phyloP scores from a whole-genome alignment of 2,329 filamentous ascomycete genomes.

The Cercospora beticola region DNA sequence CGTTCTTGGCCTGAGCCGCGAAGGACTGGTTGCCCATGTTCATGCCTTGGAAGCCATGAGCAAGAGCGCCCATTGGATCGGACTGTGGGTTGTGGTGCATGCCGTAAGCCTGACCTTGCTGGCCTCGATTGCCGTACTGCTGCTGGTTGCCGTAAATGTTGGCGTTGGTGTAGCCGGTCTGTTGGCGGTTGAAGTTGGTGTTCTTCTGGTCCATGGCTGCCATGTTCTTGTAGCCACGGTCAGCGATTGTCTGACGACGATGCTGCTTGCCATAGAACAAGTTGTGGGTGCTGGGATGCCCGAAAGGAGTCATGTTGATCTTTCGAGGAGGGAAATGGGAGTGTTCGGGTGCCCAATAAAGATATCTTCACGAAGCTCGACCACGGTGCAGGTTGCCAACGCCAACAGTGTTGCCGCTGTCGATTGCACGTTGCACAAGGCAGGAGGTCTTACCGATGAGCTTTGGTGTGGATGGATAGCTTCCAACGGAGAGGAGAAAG shows the following conservation, averaged over 20 bases:
- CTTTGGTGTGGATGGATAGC: constrained; percentile 30
- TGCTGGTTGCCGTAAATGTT: constrained; percentile 34
- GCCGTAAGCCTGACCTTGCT: constrained; percentile 37
- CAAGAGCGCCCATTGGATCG: constrained; percentile 38
- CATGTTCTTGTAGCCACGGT: constrained; percentile 31
- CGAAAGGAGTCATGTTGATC: constrained; percentile 20
- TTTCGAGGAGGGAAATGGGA: constrained; percentile 14
- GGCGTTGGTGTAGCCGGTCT: constrained; percentile 34
- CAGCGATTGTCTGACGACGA: constrained; percentile 24
- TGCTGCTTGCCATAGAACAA: constrained; percentile 22
- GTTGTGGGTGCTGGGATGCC: constrained; percentile 17
- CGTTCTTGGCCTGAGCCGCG: constrained; percentile 38
- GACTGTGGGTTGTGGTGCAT: constrained; percentile 35
- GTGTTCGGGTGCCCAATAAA: constrained; percentile 12
- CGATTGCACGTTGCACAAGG: constrained; percentile 15
- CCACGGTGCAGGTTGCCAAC: constrained; percentile 17
- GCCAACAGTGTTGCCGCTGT: constrained; percentile 14
- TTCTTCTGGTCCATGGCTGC: constrained; percentile 39
- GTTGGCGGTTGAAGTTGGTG: constrained; percentile 34
- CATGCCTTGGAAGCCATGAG: constrained; percentile 45
- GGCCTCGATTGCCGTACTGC: constrained; percentile 35
- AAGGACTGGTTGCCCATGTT: constrained; percentile 39
- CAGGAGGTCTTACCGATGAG: constrained; percentile 29
- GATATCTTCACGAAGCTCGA: constrained; percentile 13
- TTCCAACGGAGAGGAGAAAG: constrained; percentile 25